phyloP scores from a whole-genome alignment of 352 stramenopile species.

The Aphanomyces invadans region DNA sequence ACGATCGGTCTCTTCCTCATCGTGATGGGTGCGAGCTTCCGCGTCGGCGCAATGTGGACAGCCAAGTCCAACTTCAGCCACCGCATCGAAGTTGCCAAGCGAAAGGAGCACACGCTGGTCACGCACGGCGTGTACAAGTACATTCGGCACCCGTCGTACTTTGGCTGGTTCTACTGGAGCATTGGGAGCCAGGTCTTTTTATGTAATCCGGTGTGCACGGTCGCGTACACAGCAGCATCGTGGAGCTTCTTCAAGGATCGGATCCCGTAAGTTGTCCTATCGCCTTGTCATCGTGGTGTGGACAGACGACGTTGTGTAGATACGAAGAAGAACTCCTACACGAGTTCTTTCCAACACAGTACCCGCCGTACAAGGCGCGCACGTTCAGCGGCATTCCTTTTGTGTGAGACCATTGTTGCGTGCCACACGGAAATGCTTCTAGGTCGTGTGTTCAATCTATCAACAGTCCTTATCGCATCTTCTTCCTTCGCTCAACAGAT shows the following conservation, averaged over 20 bases:
- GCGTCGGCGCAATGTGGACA: slow-evolving; percentile 88
- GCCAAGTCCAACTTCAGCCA: slow-evolving; percentile 94
- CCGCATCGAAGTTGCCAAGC: slow-evolving; percentile 90
- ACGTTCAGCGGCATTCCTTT: slow-evolving; percentile 92
- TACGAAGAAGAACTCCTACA: slow-evolving; percentile 91
- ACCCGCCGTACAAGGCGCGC: slow-evolving; percentile 79
- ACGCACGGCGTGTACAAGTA: slow-evolving; percentile 89
- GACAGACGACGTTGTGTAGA: slow-evolving; percentile 27
- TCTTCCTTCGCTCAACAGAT: no score
- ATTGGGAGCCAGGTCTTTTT: slow-evolving; percentile 92
- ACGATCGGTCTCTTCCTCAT: slow-evolving; percentile 59
- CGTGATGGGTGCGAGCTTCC: slow-evolving; percentile 78
- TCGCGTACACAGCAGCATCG: slow-evolving; percentile 82
- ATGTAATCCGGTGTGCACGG: slow-evolving; percentile 80
- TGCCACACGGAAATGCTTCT: no score
- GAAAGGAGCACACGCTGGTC: slow-evolving; percentile 90
- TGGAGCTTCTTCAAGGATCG: slow-evolving; percentile 93
- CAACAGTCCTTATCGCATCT: neutral
- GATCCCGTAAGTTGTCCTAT: slow-evolving; percentile 84
- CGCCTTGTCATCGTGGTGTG: neutral
- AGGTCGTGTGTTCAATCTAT: no score
- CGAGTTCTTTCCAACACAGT: slow-evolving; percentile 88
- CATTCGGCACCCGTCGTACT: slow-evolving; percentile 93
- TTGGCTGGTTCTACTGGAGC: slow-evolving; percentile 96
- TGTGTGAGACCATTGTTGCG: slow-evolving; percentile 34